Evolutionary conservation across 805 yeast species (phyloP), one percentile per base, ranked within the genome.

Genomic region (Candida koratica): DNA sequence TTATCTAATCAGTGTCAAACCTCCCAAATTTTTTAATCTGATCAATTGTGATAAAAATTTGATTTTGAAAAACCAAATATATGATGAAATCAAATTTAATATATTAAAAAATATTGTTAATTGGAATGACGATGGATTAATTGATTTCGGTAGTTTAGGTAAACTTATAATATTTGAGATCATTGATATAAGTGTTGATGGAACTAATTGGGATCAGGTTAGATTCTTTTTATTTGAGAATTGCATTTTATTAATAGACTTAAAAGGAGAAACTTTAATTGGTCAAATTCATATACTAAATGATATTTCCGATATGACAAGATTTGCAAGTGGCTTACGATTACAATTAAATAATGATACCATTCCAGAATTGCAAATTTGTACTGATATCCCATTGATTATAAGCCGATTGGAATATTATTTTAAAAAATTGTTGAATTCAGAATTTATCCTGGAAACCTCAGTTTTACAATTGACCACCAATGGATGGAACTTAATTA

Each of bases 401-500:
- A 45, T 60, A 0, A 43, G 57, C 5, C 72, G 71, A 50, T 74
- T 78, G 73, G 58, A 60, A 22, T 60, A 55, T 37, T 59, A 53
- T 37, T 28, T 48, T 55, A 17, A 41, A 37, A 10, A 55, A 36
- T n/a, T 49, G 20, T 40, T 43, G 32, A 29, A 48, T 23, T 20
- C 42, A 40, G 11, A 38, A 25, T 24, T 37, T 14, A 31, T 12
- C 35, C 60, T 6, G 63, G 73, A 43, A 17, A 48, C 50, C 4
- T 44, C 48, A 20, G 36, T 75, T 17, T 59, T 61, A 20, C 77
- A 75, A 46, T 52, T 76, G 42, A 70, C 82, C 1, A 61, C 71
- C 1, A 77, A 69, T 43, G 69, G 70, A 1, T 73, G 82, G 78
- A 51, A 50, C 7, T 43, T 70, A 7, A 47, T 74, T 6, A 52